Evolutionary conservation across 306 rosid species (phyloP), one percentile per base, ranked within the genome.

Genomic region (Pyrus communis): DNA sequence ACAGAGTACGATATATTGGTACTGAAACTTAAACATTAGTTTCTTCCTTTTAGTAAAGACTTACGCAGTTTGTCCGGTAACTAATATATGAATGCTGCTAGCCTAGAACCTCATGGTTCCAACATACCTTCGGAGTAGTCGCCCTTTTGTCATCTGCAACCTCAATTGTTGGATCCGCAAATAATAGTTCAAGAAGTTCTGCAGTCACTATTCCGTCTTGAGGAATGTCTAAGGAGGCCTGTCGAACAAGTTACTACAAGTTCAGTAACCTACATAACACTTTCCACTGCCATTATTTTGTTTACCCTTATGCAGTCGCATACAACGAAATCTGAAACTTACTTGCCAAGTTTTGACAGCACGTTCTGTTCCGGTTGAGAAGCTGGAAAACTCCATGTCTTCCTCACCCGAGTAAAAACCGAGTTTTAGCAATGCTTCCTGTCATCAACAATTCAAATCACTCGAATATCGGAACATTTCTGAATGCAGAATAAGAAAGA

Each of bases 301-400:
- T 15, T n/a, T 11, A 35, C 6, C 57, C 38, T 64, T 12, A 65
- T 38, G 71, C 61, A 70, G 18, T 49, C 65, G 25, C 64, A 83
- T 23, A 66, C 49, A 28, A 25, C 23, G 73, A 58, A 69, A 42
- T 62, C 72, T 35, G 79, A 55, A 66, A 87, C 97, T 83, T 85
- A 92, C 99, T 80, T 95, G 99, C 97, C 99, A 95, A 67, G 99
- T 95, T 88, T 88, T 95, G 65, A 95, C 97, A 14, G 97, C 99
- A 63, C 92, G 93, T 69, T 95, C 97, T 7, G 99, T 92, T 73
- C 96, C 97, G 72, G 80, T 84, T 51, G 96, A 83, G 88, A 95
- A 95, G 86, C 90, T 88, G 7, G 96, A 89, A 76, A 62, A 92
- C 49, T 92, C 97, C 91, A 89, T 87, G 81, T 95, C 97, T 79